Base-by-base conservation (phyloP, 495 filamentous ascomycete genomes). In the Talaromyces nanjingensis region DNA sequence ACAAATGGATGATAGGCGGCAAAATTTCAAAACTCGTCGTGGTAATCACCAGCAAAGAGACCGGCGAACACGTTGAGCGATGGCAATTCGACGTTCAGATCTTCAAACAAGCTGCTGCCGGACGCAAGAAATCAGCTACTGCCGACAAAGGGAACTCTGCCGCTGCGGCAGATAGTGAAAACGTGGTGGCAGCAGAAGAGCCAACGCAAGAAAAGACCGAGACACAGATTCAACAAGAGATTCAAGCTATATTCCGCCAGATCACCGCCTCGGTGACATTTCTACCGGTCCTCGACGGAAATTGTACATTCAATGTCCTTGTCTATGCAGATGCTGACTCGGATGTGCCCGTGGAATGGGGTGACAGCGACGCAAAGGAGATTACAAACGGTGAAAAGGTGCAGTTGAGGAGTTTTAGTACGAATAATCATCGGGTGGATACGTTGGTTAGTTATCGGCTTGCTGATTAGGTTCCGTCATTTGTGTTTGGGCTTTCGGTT, bases 251-350 rank as follows among this genome's bases (percentile, higher is more conserved):
- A 55, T 98, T 98, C 79, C 88, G 94, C 9, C 94, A 98, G 74
- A 97, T 98, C 73, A 98, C 94, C 0, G 94, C 96, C 4, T 97
- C 92, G 0, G 94, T 98, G 18, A 97, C 94, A 3, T 98, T 98
- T 73, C 83, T 98, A 4, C 94, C 94, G 0, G 91, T 96, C 76
- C 84, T 98, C 3, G 87, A 89, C 53, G 91, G 92, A 31, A 87
- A 93, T 69, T 98, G 93, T 83, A 97, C 96, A 12, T 98, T 98
- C 82, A 98, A 98, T 72, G 93, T 98, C 22, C 82, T 98, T 25
- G 94, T 98, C 4, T 98, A 98, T 71, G 96, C 94, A 42, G 94
- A 98, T 71, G 94, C 92, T 7, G 92, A 97, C 74, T 93, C 90
- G 24, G 94, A 98, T 25, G 94, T 98, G 16, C 94, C 94, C 6